Evolutionary conservation across 768 basidiomycete species (phyloP), one percentile per base, ranked within the genome.

Genomic region (Rhizopogon salebrosus): DNA sequence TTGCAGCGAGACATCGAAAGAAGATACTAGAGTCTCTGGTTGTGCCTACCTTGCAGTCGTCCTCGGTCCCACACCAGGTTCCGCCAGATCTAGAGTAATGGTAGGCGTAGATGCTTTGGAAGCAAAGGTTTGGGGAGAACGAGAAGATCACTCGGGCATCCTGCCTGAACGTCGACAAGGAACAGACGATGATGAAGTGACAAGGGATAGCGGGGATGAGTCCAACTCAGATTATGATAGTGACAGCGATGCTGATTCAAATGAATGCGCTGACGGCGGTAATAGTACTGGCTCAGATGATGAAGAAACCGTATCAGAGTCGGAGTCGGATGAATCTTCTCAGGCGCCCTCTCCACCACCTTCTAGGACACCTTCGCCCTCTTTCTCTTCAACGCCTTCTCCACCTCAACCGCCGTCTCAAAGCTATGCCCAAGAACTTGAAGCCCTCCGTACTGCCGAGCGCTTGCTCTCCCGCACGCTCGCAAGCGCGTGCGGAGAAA

Each of bases 51-150:
- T 92, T 14, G 78, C 80, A 0, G 75, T 90, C 38, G 69, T 85
- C 10, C 73, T 91, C 1, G 89, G 89, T 2, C 80, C 88, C 0
- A 85, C 80, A 48, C 62, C 83, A 3, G 77, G 79, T 13, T 75
- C 83, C 0, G 78, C 87, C 2, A 85, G 78, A 57, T 74, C 84
- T 1, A 76, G 76, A 55, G 77, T 89, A 1, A 64, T 89, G 14
- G 71, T 85, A 16, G 84, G 75, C 0, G 72, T 91, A 3, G 81
- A 89, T 62, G 84, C 83, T 0, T 62, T 90, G 7, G 81, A 86
- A 52, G 72, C 74, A 16, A 81, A 54, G 24, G 54, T 65, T 3
- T 69, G 67, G 67, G 67, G 64, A 18, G 36, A 60, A 22, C 55
- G 58, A 29, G 51, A 55, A 24, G 56, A 59, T n/a, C 20, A 34